Percentiles rank a stretch among this genome's conserved stretches.
phyloP scores from a whole-genome alignment of 306 rosid species.

The Sechiopsis laciniata region DNA sequence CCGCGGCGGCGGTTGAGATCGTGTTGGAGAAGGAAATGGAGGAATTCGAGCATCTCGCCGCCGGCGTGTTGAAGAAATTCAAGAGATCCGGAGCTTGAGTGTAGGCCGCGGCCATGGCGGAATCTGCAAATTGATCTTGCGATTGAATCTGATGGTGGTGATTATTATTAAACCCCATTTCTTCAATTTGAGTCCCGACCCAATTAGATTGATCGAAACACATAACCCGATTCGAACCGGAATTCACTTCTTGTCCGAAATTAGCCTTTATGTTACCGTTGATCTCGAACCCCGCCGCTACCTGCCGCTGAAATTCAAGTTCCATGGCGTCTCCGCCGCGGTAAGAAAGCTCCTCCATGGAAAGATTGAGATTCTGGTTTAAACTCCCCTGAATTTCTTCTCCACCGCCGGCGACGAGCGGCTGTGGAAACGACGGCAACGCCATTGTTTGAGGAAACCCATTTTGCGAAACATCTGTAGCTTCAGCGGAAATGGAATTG shows the following conservation, averaged over 20 bases:
- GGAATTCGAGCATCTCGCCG: slow-evolving; percentile 47
- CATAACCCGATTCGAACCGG: background rate
- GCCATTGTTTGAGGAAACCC: slow-evolving; percentile 25
- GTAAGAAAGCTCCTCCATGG: slow-evolving; percentile 49
- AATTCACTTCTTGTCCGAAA: slow-evolving; percentile 6
- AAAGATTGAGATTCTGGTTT: slow-evolving; percentile 40
- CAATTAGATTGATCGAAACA: slow-evolving; percentile 38
- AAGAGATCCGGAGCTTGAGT: slow-evolving; percentile 52
- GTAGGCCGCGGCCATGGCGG: slow-evolving; percentile 18
- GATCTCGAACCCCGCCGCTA: slow-evolving; percentile 27
- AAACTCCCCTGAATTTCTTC: slow-evolving; percentile 24
- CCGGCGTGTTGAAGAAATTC: slow-evolving; percentile 53
- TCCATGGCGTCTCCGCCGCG: slow-evolving; percentile 34
- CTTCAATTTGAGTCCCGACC: slow-evolving; percentile 47
- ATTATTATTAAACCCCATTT: slow-evolving; percentile 26
- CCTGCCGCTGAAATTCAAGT: slow-evolving; percentile 40
- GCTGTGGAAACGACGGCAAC: slow-evolving; percentile 20
- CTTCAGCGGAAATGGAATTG: slow-evolving; percentile 40
- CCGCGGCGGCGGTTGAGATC: slow-evolving; percentile 16
- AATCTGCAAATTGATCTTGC: slow-evolving; percentile 20
- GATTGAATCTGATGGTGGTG: slow-evolving; percentile 30
- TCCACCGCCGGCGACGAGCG: slow-evolving; percentile 24
- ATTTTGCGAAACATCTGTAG: slow-evolving; percentile 24
- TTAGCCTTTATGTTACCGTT: background rate
- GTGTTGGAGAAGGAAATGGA: slow-evolving; percentile 43